A percentile compares a stretch with the other conserved stretches of the same genome.
These are phyloP conservation scores for Hypoxylon sp. DNA, from an alignment of 2,329 filamentous ascomycete species.

Conservation along the genomic window DNA sequence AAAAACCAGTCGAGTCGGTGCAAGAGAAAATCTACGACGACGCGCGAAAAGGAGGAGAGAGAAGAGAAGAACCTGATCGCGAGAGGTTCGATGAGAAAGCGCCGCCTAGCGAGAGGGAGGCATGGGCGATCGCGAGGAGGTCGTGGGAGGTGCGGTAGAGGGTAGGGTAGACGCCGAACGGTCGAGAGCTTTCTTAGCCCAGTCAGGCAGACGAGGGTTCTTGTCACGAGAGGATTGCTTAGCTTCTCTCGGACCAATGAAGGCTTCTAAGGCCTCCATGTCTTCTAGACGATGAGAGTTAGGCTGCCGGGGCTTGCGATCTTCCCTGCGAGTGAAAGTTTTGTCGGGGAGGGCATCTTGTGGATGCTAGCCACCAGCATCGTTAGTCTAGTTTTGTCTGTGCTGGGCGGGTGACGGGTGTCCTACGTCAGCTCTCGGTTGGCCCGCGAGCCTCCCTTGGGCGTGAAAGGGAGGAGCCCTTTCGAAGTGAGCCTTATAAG, in stretches of 20 bases:
- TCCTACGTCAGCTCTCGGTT: constrained; percentile 38
- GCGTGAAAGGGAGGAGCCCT: too few species aligned
- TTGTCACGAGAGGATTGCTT: constrained; percentile 30
- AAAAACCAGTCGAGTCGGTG: not conserved
- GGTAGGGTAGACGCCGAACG: constrained; percentile 25
- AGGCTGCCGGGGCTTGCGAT: constrained; percentile 7
- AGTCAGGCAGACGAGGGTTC: constrained; percentile 39
- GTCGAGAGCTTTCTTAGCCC: constrained; percentile 40
- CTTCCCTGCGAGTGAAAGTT: constrained; percentile 17
- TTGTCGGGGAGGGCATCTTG: too few species aligned
- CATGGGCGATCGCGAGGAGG: constrained; percentile 18
- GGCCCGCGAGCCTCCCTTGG: too few species aligned
- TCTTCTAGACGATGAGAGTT: constrained; percentile 43
- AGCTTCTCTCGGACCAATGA: constrained; percentile 34
- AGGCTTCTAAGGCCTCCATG: constrained; percentile 31
- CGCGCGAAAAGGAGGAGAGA: too few species aligned
- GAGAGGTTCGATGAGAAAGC: constrained; percentile 35
- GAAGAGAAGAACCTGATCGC: not conserved
- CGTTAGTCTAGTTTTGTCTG: constrained; percentile 27
- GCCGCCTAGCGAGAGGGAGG: constrained; percentile 13
- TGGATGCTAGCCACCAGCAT: constrained; percentile 31
- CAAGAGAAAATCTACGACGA: too few species aligned
- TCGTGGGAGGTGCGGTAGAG: constrained; percentile 11
- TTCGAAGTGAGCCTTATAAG: too few species aligned
- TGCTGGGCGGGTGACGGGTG: constrained; percentile 10